Conservation (phyloP, 2,329 filamentous ascomycete species). For the Colletotrichum sidae region DNA sequence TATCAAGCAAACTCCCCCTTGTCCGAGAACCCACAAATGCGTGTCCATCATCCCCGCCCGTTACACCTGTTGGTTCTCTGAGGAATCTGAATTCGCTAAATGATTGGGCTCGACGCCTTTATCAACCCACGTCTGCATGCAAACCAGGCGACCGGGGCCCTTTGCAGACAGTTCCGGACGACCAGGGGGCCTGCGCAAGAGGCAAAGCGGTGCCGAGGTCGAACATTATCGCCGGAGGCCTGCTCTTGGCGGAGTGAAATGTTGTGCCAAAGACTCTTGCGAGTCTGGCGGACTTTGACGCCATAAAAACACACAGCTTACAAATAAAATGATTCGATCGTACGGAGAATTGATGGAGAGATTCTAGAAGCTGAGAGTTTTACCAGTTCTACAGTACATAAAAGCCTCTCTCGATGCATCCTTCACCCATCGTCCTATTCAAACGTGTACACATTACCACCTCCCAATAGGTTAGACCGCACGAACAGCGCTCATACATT, state of each 20-base stretch:
- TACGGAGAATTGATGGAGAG: too few species aligned
- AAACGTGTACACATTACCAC: too few species aligned
- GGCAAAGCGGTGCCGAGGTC: background rate
- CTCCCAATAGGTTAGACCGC: too few species aligned
- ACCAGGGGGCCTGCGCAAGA: background rate
- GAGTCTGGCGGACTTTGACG: too few species aligned
- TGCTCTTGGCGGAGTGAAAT: background rate
- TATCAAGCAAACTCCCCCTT: background rate
- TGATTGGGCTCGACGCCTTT: background rate
- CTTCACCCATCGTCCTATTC: too few species aligned
- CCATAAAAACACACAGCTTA: too few species aligned
- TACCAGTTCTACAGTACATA: too few species aligned
- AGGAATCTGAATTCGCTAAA: background rate
- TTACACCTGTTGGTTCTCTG: conserved; percentile 8
- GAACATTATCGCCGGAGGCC: background rate
- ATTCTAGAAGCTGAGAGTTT: too few species aligned
- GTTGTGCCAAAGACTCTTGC: too few species aligned
- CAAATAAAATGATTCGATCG: too few species aligned
- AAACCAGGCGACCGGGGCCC: background rate
- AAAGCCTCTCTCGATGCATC: too few species aligned
- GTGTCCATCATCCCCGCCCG: background rate
- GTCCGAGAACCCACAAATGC: background rate
- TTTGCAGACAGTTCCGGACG: background rate
- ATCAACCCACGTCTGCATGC: conserved; percentile 5
- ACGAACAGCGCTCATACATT: too few species aligned